A percentile compares a stretch with the other conserved stretches of the same genome.
These are phyloP conservation scores for Colletotrichum siamense DNA, from an alignment of 2,329 filamentous ascomycete species.

Conservation along the genomic window DNA sequence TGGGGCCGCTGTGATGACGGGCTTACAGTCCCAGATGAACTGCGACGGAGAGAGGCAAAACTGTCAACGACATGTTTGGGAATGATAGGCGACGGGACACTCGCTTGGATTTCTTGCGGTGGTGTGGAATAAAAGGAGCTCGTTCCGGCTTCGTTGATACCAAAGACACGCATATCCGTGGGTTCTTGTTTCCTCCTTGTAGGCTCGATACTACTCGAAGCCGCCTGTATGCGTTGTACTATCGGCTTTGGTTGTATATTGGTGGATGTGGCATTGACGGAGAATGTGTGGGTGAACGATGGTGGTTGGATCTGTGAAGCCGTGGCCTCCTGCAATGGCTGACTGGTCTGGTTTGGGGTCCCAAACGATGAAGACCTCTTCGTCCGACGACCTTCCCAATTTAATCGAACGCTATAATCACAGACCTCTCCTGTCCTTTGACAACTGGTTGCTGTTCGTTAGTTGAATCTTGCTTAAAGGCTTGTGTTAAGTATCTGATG, in stretches of 20 bases:
- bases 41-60: background rate
- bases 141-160: background rate
- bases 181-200: background rate
- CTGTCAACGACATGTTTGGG: background rate
- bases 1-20: background rate
- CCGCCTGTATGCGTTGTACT: background rate
- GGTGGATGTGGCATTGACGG: background rate
- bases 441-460: conserved; percentile 49
- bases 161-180: background rate
- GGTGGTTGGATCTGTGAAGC: conserved; percentile 37
- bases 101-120: background rate
- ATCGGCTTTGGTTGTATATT: background rate
- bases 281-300: conserved; percentile 36
- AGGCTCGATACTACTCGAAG: background rate
- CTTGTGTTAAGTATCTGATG: background rate
- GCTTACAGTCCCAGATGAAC: background rate
- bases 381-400: conserved; percentile 78
- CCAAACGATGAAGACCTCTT: conserved; percentile 52
- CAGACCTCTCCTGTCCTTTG: conserved; percentile 74
- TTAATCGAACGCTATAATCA: conserved; percentile 82
- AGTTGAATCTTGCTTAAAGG: background rate
- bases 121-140: background rate
- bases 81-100: background rate
- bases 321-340: conserved; percentile 29
- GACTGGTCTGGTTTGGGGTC: conserved; percentile 26